phyloP scores from a whole-genome alignment of 2,329 filamentous ascomycete species.

The Aspergillus puulaauensis region DNA sequence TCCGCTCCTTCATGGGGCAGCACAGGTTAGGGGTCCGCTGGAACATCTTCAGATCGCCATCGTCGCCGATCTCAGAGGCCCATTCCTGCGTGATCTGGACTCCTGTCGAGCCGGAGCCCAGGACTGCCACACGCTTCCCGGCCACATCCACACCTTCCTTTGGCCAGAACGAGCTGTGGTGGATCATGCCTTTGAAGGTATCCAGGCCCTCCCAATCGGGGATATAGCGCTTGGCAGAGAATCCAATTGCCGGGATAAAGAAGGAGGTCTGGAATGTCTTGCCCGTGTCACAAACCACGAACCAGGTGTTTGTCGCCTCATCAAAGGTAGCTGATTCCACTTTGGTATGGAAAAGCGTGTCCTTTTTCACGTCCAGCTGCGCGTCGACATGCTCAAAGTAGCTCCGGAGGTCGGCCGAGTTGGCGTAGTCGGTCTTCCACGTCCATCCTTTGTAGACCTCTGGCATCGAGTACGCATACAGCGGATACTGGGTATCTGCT shows the following conservation, averaged over 20 bases:
- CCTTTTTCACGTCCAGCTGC: conserved; percentile 43
- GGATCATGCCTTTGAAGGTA: conserved; percentile 51
- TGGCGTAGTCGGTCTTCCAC: conserved; percentile 36
- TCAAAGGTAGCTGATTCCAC: conserved; percentile 45
- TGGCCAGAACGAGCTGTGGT: conserved; percentile 59
- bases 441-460: conserved; percentile 47
- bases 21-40: conserved; percentile 67
- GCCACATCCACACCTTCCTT: conserved; percentile 44
- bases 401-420: conserved; percentile 36
- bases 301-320: conserved; percentile 41
- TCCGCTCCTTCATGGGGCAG: conserved; percentile 38
- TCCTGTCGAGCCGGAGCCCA: conserved; percentile 56
- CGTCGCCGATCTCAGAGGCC: conserved; percentile 43
- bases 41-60: conserved; percentile 51
- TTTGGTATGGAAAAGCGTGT: conserved; percentile 45
- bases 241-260: conserved; percentile 48
- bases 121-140: conserved; percentile 53
- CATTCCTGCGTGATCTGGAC: conserved; percentile 59
- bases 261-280: conserved; percentile 37
- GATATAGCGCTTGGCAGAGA: conserved; percentile 42
- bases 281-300: conserved; percentile 44
- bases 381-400: conserved; percentile 52
- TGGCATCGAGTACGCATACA: conserved; percentile 34
- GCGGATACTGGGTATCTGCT: conserved; percentile 2
- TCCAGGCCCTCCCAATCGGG: conserved; percentile 39